Base-by-base conservation (phyloP, 768 basidiomycete genomes). In the Lepiota subincarnata region DNA sequence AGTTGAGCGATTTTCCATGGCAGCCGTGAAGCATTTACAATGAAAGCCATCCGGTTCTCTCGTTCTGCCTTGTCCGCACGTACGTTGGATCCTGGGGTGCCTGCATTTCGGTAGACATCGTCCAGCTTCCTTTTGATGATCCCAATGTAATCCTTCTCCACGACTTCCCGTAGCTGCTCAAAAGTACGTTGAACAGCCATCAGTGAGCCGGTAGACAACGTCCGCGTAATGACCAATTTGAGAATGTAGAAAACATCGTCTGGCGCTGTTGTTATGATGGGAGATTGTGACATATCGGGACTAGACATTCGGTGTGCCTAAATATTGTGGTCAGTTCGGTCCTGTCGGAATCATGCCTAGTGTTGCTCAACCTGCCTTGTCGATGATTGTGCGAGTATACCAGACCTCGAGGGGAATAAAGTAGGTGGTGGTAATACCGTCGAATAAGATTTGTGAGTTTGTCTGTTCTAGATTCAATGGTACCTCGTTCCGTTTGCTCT, bases 191-290 rank as follows among this genome's bases (percentile, higher is more conserved):
- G 74, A 1, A 92, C 75, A 2, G 78, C 80, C 4, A 66, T 63
- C 3, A 83, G 57, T 2, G 87, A 87, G 0, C 92, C 92, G 0
- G 89, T 87, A 0, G 89, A 87, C 14, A 97, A 65, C 28, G 93
- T 70, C 10, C 97, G 82, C 16, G 81, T 75, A 4, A 94, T 75
- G 2, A 95, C 86, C 6, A 84, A 77, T 68, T 97, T 98, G 55
- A 98, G 74, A 53, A 99, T 87, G 70, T 97, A 99, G 71, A 98
- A 99, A 1, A 87, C 89, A 60, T 98, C 97, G 66, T 99, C 97
- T 0, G 92, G 91, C 0, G 83, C 84, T 0, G 90, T 92, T 0
- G 87, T 89, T 1, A 76, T 81, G 10, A 78, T 73, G 47, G 80
- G 91, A 37, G 61, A 71, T 53, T 86, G 79, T 1, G 84, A 77